A percentile compares a stretch with the other conserved stretches of the same genome.
phyloP scores from a whole-genome alignment of 2,329 filamentous ascomycete species.

The Neonectria punicea region DNA sequence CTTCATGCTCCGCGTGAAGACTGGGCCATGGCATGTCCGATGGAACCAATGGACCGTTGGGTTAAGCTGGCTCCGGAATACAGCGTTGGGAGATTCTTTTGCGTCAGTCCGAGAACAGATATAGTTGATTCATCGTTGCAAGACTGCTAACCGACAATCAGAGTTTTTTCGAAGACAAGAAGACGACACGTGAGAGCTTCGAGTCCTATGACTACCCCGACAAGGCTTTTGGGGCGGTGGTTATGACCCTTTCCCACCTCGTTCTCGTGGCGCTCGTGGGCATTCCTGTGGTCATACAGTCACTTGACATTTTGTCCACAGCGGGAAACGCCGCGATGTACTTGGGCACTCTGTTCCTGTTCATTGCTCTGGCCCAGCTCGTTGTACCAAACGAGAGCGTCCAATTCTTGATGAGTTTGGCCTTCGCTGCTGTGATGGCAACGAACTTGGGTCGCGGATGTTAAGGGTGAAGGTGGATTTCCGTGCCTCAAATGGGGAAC shows the following conservation, averaged over 20 bases:
- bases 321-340: constrained; percentile 12
- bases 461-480: background rate
- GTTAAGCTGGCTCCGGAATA: background rate
- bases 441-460: constrained; percentile 4
- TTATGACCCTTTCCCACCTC: constrained; percentile 1
- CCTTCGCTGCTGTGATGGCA: constrained; percentile 14
- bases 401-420: constrained; percentile 11
- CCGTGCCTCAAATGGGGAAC: background rate
- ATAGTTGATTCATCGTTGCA: background rate
- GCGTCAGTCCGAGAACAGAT: background rate
- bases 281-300: constrained; percentile 12
- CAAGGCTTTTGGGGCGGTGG: background rate
- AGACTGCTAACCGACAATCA: background rate
- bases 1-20: background rate
- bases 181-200: background rate
- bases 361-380: constrained; percentile 5
- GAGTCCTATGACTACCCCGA: background rate
- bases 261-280: constrained; percentile 9
- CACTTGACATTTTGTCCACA: constrained; percentile 8
- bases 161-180: background rate
- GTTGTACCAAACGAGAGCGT: background rate
- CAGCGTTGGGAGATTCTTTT: background rate
- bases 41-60: background rate
- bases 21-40: background rate
- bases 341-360: constrained; percentile 7